Evolutionary conservation across 1,139 yeast genomes (phyloP), one percentile per base, ranked within the genome.

Genomic region (Pichia sp.): DNA sequence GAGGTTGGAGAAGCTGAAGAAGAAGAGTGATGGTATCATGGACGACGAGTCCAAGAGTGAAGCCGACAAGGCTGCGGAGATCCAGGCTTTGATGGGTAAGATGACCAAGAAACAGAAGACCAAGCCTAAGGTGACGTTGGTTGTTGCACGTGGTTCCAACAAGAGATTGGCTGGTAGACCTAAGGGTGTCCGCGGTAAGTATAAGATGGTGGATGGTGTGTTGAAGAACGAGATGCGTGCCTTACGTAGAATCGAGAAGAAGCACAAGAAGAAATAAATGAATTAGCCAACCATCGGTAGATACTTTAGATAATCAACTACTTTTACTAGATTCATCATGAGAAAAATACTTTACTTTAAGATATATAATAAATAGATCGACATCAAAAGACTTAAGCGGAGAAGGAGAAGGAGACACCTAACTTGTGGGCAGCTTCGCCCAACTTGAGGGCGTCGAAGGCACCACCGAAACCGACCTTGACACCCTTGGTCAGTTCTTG

Each of bases 141-240:
- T 93, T 59, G 92, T 84, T 62, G 98, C 99, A n/a, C 75, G 77
- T 55, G 98, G 98, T 64, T 71, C 77, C 49, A 92, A 92, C 71
- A 86, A 77, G 70, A 96, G 97, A 59, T 75, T 92, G 52, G 79
- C 90, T 63, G 99, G 99, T 55, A 87, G 99, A 75, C 99, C 99
- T 40, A 87, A 84, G 74, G 99, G 99, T 68, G 83, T 93, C 64
- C 90, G 86, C 73, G 99, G 99, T 75, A 91, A 90, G 70, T 93
- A 93, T 77, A 93, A 90, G 85, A 93, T 95, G 99, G 98, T 93
- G 64, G 99, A 93, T 73, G 98, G 98, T 77, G 88, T 86, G 24
- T 77, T 91, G 87, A 93, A 95, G 88, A 93, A 93, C 72, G 99
- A 93, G 73, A 92, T 87, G 76, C 79, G 99, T 64, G 97, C 98